Evolutionary conservation across 2,329 filamentous ascomycete genomes (phyloP).

Genomic region (Rhynchosporium agropyri): DNA sequence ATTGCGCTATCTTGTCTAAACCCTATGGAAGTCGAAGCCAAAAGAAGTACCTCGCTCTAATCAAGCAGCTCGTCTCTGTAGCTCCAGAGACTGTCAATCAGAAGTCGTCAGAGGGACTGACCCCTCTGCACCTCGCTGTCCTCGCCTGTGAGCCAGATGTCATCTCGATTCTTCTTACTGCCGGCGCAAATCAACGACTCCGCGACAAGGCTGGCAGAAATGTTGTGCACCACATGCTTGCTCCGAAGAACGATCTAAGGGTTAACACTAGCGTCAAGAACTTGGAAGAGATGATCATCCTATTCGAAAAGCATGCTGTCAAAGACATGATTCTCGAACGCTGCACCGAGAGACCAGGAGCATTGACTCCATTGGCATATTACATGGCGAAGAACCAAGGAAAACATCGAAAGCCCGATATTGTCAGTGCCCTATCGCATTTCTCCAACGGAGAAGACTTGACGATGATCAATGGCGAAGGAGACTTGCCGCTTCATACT

Average conservation of each 20-base stretch:
- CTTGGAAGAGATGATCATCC: conserved; percentile 53
- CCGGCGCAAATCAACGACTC: conserved; percentile 69
- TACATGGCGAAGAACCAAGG: conserved; percentile 49
- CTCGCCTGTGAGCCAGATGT: conserved; percentile 55
- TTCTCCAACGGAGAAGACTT: conserved; percentile 60
- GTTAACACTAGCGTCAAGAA: conserved; percentile 33
- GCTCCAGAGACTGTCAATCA: conserved; percentile 64
- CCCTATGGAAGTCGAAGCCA: conserved; percentile 33
- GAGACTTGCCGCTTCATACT: conserved; percentile 66
- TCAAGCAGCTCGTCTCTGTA: conserved; percentile 67
- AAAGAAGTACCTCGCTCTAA: conserved; percentile 52
- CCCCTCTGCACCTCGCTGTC: conserved; percentile 71
- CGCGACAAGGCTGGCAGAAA: conserved; percentile 67
- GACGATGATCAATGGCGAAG: conserved; percentile 62
- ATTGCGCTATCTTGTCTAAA: conserved; percentile 60
- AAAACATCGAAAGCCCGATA: conserved; percentile 41
- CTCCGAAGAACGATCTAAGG: not conserved
- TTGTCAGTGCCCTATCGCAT: conserved; percentile 54
- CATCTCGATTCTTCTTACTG: conserved; percentile 63
- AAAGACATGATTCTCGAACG: conserved; percentile 62
- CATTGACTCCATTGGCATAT: conserved; percentile 65
- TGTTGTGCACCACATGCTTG: conserved; percentile 63
- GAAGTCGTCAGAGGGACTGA: conserved; percentile 60
- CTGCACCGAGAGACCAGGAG: conserved; percentile 52
- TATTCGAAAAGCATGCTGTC: conserved; percentile 61